Conservation (phyloP, 345 rosid species). For the Gossypium raimondii region DNA sequence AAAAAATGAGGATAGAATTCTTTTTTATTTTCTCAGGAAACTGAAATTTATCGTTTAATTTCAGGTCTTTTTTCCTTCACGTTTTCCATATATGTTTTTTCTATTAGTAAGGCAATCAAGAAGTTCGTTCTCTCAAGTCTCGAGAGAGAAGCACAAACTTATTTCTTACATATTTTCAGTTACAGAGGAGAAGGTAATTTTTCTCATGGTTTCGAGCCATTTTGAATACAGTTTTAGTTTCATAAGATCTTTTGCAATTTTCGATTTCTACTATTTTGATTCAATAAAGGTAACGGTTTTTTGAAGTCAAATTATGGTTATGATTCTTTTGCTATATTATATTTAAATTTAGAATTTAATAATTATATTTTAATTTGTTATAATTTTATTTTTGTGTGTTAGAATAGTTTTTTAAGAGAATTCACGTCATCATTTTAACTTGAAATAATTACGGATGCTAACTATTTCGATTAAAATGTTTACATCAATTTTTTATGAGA, state of each 20-base stretch:
- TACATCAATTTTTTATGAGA: too few species aligned
- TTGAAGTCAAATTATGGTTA: too few species aligned
- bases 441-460: too few species aligned
- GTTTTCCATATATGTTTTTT: not conserved
- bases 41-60: not conserved
- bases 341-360: too few species aligned
- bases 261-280: not conserved
- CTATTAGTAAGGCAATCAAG: slow-evolving; percentile 23
- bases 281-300: too few species aligned
- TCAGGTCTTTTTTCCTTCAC: slow-evolving; percentile 12
- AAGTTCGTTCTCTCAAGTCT: slow-evolving; percentile 11
- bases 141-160: not conserved
- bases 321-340: too few species aligned
- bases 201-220: slow-evolving; percentile 23
- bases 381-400: too few species aligned
- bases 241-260: slow-evolving; percentile 15
- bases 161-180: not conserved
- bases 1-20: not conserved
- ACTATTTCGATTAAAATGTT: too few species aligned
- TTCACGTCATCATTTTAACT: too few species aligned
- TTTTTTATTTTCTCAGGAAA: not conserved
- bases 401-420: too few species aligned
- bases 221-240: not conserved
- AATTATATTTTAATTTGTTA: too few species aligned
- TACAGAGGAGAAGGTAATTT: slow-evolving; percentile 11